phyloP scores from a whole-genome alignment of 73 alveolate species.

The Paramecium octaurelia region DNA sequence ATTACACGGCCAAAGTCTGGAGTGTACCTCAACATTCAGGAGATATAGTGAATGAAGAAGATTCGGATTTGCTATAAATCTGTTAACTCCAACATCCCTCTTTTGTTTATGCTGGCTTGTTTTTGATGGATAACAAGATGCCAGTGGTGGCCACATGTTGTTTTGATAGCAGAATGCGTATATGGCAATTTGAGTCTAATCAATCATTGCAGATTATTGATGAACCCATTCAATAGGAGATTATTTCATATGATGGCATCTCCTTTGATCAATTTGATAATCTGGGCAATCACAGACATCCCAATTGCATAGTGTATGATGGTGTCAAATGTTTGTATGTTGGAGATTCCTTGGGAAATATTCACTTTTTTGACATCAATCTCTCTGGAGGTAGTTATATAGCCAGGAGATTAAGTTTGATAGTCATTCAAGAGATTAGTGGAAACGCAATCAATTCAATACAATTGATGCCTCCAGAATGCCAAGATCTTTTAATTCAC shows the following conservation, averaged over 20 bases:
- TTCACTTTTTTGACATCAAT: conserved; percentile 82
- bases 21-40: conserved; percentile 51
- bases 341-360: conserved; percentile 94
- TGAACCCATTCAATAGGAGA: conserved; percentile 58
- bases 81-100: conserved; percentile 90
- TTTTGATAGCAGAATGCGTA: conserved; percentile 89
- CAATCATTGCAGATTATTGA: conserved; percentile 47
- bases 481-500: conserved; percentile 83
- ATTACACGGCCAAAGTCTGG: conserved; percentile 89
- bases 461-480: conserved; percentile 76
- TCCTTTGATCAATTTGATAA: conserved; percentile 40
- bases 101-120: conserved; percentile 89
- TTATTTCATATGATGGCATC: conserved; percentile 67
- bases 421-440: conserved; percentile 82
- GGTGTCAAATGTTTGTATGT: conserved; percentile 82
- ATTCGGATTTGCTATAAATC: conserved; percentile 71
- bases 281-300: conserved; percentile 85
- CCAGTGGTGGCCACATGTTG: conserved; percentile 93
- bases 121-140: conserved; percentile 62
- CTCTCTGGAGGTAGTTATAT: conserved; percentile 72
- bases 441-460: conserved; percentile 89
- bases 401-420: conserved; percentile 74
- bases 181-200: conserved; percentile 71
- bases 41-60: conserved; percentile 45
- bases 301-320: conserved; percentile 88